phyloP scores from a whole-genome alignment of 306 rosid species.

The Biancaea sappan region DNA sequence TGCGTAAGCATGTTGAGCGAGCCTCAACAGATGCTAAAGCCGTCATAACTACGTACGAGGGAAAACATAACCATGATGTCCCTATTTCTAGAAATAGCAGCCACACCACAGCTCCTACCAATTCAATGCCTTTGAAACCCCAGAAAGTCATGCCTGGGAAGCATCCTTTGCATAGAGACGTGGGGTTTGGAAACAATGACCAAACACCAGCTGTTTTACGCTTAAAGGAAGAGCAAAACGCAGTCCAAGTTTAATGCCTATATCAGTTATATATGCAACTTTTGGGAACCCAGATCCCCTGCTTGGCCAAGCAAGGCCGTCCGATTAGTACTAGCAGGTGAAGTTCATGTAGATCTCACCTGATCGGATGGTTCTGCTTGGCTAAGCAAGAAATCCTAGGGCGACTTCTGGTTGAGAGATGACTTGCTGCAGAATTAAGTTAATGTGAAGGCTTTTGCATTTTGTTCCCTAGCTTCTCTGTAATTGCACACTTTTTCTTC shows the following conservation, averaged over 20 bases:
- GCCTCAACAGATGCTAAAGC: slow-evolving; percentile 91
- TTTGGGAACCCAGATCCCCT: no score
- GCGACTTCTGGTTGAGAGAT: slow-evolving; percentile 34
- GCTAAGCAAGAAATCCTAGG: no score
- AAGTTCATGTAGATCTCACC: no score
- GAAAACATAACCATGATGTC: slow-evolving; percentile 87
- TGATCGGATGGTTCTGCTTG: no score
- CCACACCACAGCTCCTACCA: slow-evolving; percentile 67
- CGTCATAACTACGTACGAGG: slow-evolving; percentile 88
- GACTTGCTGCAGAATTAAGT: slow-evolving; percentile 43
- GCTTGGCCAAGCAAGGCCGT: no score
- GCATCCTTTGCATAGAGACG: slow-evolving; percentile 59
- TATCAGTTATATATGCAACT: no score
- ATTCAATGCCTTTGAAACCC: slow-evolving; percentile 52
- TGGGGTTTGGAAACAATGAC: slow-evolving; percentile 59
- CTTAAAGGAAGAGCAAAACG: slow-evolving; percentile 75
- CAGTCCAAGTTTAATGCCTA: slow-evolving; percentile 38
- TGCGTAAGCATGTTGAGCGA: slow-evolving; percentile 96
- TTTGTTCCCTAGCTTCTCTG: slow-evolving; percentile 40
- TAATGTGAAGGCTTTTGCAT: slow-evolving; percentile 45
- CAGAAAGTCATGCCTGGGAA: slow-evolving; percentile 48
- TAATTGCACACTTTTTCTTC: slow-evolving; percentile 47
- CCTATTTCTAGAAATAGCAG: slow-evolving; percentile 95
- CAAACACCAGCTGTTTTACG: slow-evolving; percentile 69
- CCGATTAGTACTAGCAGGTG: no score